Evolutionary conservation across 1,139 yeast species (phyloP), one percentile per base, ranked within the genome.

Genomic region (Diutina siamensis): DNA sequence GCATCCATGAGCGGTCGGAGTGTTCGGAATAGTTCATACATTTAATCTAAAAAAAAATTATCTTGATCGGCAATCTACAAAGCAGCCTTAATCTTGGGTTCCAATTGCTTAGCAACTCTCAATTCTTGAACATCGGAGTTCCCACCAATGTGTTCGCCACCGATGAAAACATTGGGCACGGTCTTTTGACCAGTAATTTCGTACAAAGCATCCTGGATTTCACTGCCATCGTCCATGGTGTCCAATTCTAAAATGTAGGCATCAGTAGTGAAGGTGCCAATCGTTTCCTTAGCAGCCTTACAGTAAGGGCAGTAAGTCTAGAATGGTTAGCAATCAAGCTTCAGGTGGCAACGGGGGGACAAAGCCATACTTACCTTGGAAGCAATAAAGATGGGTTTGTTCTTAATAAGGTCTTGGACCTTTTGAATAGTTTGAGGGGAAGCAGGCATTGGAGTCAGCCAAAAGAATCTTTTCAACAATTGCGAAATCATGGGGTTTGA

Each of bases 121-220:
- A 80, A 71, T 44, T 71, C 67, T 66, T 86, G 94, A 51, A 89
- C 71, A 55, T 84, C 95, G 45, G 89, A 81, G 74, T 87, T 85
- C 49, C 98, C 98, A 51, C 98, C 98, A 57, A 92, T 78, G 68
- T 87, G 96, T 65, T 86, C 74, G 49, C 95, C 96, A 46, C 74
- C 80, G 61, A 92, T 88, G 67, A 83, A 88, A 53, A 92, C 76
- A 64, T 84, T 89, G 51, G 98, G 98, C 49, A 92, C 97, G 36
- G 97, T 87, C 55, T 78, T 74, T 70, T 92, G 97, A 51, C 96
- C 95, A 38, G 94, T 83, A 52, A 87, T 63, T 58, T 83, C 80
- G 44, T 59, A 61, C 51, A 92, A 72, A 48, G 94, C 94, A 45
- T 74, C 81, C 67, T 92, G 97, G 55, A 89, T 77, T 50, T 67